phyloP scores from a whole-genome alignment of 1,284 basidiomycete genomes.

The Tilletia caries region DNA sequence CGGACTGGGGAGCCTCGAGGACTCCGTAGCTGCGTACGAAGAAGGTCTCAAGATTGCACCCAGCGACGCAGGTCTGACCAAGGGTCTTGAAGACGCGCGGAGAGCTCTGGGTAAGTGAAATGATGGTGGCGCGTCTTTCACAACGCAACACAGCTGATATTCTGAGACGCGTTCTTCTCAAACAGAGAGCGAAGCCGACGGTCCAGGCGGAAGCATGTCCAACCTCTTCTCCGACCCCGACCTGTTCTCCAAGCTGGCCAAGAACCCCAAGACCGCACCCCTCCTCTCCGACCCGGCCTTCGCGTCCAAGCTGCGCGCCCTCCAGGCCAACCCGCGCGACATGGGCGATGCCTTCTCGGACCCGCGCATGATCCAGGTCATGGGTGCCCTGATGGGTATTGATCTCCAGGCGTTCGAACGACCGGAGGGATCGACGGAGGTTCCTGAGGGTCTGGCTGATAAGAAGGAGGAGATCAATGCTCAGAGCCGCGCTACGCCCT shows the following conservation, averaged over 20 bases:
- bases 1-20: constrained; percentile 72
- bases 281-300: constrained; percentile 76
- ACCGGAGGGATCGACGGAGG: constrained; percentile 77
- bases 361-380: constrained; percentile 82
- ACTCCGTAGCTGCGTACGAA: constrained; percentile 78
- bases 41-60: constrained; percentile 73
- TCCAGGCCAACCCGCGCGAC: constrained; percentile 55
- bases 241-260: constrained; percentile 74
- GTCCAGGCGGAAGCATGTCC: constrained; percentile 62
- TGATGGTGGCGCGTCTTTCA: neutral
- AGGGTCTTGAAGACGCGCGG: constrained; percentile 66
- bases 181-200: constrained; percentile 8
- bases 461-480: constrained; percentile 40
- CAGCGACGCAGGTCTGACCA: constrained; percentile 73
- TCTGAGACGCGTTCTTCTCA: neutral
- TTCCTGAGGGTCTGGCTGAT: constrained; percentile 63
- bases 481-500: constrained; percentile 35
- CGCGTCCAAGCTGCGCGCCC: constrained; percentile 43
- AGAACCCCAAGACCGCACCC: constrained; percentile 79
- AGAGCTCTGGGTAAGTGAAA: constrained; percentile 25
- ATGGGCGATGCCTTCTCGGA: constrained; percentile 62
- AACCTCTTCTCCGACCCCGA: constrained; percentile 83
- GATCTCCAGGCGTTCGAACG: constrained; percentile 84
- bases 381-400: constrained; percentile 89
- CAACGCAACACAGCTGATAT: neutral